These are phyloP conservation scores for Lepiota venenata DNA, from an alignment of 768 basidiomycete species.

Conservation along the genomic window DNA sequence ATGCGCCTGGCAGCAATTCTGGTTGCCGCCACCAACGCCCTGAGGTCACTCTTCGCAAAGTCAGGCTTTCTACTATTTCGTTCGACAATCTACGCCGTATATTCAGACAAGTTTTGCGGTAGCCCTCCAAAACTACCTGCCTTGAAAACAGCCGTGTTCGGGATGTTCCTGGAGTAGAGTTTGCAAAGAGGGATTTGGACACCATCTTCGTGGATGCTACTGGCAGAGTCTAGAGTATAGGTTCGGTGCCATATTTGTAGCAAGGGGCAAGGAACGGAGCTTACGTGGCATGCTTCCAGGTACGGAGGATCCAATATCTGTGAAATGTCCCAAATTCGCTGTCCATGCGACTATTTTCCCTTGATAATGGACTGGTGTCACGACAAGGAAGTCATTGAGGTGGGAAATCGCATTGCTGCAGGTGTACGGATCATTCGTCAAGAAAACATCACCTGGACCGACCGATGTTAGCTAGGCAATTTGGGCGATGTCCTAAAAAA, in stretches of 20 bases:
- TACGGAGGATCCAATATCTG: constrained; percentile 21
- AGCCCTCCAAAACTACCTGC: constrained; percentile 1
- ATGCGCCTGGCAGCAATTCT: constrained; percentile 22
- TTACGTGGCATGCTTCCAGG: constrained; percentile 21
- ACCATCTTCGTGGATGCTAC: constrained; percentile 24
- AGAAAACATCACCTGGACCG: constrained; percentile 17
- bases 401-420: constrained; percentile 26
- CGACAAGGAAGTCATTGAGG: constrained; percentile 27
- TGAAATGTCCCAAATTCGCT: constrained; percentile 27
- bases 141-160: constrained; percentile 23
- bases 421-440: constrained; percentile 28
- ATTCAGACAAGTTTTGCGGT: not conserved
- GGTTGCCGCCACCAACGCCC: constrained; percentile 25
- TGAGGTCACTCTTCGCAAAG: constrained; percentile 25
- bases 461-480: not conserved
- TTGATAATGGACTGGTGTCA: constrained; percentile 23
- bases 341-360: constrained; percentile 26
- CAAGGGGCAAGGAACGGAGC: not conserved
- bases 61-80: constrained; percentile 25
- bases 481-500: not conserved
- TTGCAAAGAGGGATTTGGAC: constrained; percentile 27
- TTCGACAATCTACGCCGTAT: constrained; percentile 11
- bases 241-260: not conserved
- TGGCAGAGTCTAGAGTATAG: constrained; percentile 12
- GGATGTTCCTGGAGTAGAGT: constrained; percentile 20